Evolutionary conservation across 2,329 filamentous ascomycete species (phyloP).

Genomic region (Fusarium sarcochroum): DNA sequence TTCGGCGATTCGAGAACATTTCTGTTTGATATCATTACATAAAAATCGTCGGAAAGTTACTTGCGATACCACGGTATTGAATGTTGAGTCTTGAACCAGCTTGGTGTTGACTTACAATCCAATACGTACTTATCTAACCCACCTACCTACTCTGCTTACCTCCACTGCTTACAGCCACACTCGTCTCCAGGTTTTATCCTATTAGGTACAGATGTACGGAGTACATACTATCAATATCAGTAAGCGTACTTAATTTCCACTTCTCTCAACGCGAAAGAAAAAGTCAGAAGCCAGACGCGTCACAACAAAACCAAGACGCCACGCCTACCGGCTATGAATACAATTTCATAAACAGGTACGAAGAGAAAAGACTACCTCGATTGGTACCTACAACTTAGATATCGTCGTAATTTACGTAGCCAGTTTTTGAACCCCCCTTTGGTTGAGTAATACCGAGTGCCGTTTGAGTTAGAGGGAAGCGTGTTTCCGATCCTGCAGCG

Average conservation of each 20-base stretch:
- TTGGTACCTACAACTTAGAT: conserved; percentile 5
- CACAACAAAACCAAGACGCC: conserved; percentile 30
- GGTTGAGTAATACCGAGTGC: conserved; percentile 18
- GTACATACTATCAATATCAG: neutral
- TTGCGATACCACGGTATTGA: neutral
- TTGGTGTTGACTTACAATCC: neutral
- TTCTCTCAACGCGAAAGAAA: neutral
- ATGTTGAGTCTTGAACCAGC: neutral
- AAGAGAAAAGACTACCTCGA: neutral
- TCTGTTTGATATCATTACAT: too few species aligned
- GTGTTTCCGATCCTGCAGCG: conserved; percentile 39
- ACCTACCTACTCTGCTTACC: neutral
- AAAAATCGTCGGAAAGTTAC: neutral
- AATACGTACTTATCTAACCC: too few species aligned
- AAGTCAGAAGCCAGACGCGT: conserved; percentile 7
- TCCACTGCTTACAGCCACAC: neutral
- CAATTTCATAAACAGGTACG: neutral
- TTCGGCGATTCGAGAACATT: neutral
- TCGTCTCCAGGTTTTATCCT: neutral
- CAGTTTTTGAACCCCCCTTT: neutral
- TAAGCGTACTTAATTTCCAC: conserved; percentile 13
- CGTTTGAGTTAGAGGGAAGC: conserved; percentile 39
- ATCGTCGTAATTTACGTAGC: neutral
- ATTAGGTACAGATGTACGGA: neutral
- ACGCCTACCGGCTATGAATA: conserved; percentile 8